Conservation (phyloP, 305 asterid species). For the Rubia peregrina region DNA sequence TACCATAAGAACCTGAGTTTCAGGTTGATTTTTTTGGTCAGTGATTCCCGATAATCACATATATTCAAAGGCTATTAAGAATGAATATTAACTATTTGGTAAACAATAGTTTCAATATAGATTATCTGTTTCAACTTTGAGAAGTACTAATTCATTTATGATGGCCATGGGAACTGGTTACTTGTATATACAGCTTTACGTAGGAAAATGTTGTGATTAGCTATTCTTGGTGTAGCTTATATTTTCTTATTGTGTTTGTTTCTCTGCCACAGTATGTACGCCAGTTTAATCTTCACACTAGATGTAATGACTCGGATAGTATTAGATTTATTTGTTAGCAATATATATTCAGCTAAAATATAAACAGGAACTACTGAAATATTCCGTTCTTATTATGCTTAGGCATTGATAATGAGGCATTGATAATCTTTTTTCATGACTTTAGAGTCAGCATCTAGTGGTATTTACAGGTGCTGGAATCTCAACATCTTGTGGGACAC, state of each 20-base stretch:
- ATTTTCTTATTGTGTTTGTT: background rate
- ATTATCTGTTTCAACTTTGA: background rate
- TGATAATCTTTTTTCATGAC: constrained; percentile 18
- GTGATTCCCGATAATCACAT: background rate
- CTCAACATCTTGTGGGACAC: constrained; percentile 96
- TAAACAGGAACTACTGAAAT: background rate
- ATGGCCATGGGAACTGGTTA: background rate
- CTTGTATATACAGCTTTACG: background rate
- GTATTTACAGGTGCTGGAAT: constrained; percentile 98
- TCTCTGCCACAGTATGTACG: background rate
- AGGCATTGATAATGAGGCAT: too few species aligned
- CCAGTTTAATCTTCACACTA: background rate
- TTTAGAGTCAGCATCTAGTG: constrained; percentile 94
- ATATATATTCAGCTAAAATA: background rate
- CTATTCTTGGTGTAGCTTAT: background rate
- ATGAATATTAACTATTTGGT: background rate
- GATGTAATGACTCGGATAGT: background rate
- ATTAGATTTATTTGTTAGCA: background rate
- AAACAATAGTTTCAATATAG: too few species aligned
- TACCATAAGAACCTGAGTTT: background rate
- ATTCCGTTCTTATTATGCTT: too few species aligned
- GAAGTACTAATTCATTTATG: background rate
- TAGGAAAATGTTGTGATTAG: background rate
- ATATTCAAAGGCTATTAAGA: background rate
- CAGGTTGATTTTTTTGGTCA: background rate